These are phyloP conservation scores for Fusarium concolor DNA, from an alignment of 2,329 filamentous ascomycete species.

Conservation along the genomic window DNA sequence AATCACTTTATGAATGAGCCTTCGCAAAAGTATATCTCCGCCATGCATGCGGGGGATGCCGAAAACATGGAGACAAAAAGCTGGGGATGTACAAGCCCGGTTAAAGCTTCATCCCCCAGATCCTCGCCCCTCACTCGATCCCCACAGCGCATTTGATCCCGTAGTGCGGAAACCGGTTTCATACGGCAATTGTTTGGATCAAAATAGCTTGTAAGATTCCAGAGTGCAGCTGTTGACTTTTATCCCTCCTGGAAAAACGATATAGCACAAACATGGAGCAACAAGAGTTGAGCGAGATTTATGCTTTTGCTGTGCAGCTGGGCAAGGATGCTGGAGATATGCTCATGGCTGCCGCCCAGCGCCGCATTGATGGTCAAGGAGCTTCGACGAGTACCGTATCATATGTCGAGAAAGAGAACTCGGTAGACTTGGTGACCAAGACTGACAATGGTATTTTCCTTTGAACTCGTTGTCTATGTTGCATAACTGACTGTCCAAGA, in stretches of 20 bases:
- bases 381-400: constrained; percentile 32
- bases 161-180: constrained; percentile 37
- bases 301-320: constrained; percentile 76
- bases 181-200: constrained; percentile 31
- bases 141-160: constrained; percentile 39
- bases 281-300: constrained; percentile 71
- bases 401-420: constrained; percentile 74
- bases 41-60: too few relatives aligned
- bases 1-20: constrained; percentile 17
- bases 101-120: constrained; percentile 43
- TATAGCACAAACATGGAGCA: constrained; percentile 47
- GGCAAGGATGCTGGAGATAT: constrained; percentile 76
- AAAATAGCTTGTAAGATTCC: constrained; percentile 14
- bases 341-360: constrained; percentile 69
- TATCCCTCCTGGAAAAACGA: constrained; percentile 16
- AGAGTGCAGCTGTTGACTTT: neutral
- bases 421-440: constrained; percentile 82
- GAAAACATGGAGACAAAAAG: too few relatives aligned
- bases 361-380: constrained; percentile 43
- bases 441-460: constrained; percentile 72
- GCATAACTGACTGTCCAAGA: constrained; percentile 57
- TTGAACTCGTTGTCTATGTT: neutral
- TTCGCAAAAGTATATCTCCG: constrained; percentile 28
- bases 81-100: constrained; percentile 28
- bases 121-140: constrained; percentile 7